A percentile compares a stretch with the other conserved stretches of the same genome.
phyloP scores from a whole-genome alignment of 257 asterid genomes.

The Solanum appendiculatum region DNA sequence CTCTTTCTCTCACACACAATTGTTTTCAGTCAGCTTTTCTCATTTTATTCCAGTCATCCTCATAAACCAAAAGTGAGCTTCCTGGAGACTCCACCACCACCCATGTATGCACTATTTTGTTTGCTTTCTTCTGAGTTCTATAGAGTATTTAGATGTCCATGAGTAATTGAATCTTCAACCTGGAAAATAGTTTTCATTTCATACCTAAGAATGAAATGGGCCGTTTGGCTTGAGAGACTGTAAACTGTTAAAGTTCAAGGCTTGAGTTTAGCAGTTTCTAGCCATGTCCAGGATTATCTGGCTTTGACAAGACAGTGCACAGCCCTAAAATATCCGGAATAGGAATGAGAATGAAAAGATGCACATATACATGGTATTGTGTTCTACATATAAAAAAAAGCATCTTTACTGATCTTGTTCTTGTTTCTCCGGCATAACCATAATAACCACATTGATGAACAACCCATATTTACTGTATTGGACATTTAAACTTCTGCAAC shows the following conservation, averaged over 20 bases:
- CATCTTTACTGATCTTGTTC: neutral
- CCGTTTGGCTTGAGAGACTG: neutral
- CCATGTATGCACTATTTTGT: neutral
- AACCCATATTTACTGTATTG: neutral
- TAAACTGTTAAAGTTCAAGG: neutral
- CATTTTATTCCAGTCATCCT: neutral
- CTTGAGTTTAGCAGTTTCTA: neutral
- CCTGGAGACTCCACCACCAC: neutral
- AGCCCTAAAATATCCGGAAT: neutral
- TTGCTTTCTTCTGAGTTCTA: neutral
- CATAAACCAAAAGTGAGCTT: neutral
- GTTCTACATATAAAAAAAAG: neutral
- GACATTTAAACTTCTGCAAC: neutral
- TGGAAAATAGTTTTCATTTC: neutral
- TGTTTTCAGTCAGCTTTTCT: neutral
- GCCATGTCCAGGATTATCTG: neutral
- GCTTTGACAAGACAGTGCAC: neutral
- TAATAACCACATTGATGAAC: neutral
- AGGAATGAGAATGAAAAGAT: neutral
- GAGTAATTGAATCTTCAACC: neutral
- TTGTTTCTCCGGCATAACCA: neutral
- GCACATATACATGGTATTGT: neutral
- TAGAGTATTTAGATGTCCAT: neutral
- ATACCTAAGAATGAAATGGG: neutral
- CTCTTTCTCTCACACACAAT: neutral